Evolutionary conservation across 192 early-diverging fungal genomes (phyloP), one percentile per base, ranked within the genome.

Genomic region (Backusella macrospora): DNA sequence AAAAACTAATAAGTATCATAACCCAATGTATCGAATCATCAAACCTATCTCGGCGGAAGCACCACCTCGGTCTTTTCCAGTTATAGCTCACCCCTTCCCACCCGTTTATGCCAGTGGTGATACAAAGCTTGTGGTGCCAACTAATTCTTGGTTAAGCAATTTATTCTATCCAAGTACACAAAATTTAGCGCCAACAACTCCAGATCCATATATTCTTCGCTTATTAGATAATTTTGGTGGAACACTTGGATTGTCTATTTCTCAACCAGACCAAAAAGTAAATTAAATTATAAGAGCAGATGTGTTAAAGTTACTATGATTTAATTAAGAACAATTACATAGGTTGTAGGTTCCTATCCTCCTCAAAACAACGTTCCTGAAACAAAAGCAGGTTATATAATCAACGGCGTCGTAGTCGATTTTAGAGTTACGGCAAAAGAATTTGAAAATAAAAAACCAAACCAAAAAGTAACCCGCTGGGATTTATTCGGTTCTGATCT

Each of bases 61-160:
- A 12, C 72, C 77, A 3, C 76, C 76, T 21, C 10, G 55, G 1
- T 55, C 70, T 7, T 76, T 78, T 4, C 23, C 38, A 43, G 63
- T 47, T 8, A 70, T 78, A 37, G 43, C 62, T 14, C 78, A 79
- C 23, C 78, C 78, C 37, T 72, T 48, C 16, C 46, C 44, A 42
- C 73, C 73, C 0, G 12, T 65, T 68, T 79, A 72, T 62, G 71
- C 69, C 10, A 59, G 66, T 13, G 26, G 46, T n/a, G 63, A 45
- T 6, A 37, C 66, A 13, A 46, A 67, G 13, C 37, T 23, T 18
- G 46, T 72, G 14, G 76, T 77, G 2, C 80, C 80, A 21, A 81
- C 80, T 18, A 78, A 77, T 67, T 77, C 80, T 5, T 81, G 80
- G 80, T 59, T 77, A 0, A 64, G 70, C 23, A 81, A 81, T 52